Base-by-base conservation (phyloP, 2,329 filamentous ascomycete species). In the Allantophomopsis cytisporea region DNA sequence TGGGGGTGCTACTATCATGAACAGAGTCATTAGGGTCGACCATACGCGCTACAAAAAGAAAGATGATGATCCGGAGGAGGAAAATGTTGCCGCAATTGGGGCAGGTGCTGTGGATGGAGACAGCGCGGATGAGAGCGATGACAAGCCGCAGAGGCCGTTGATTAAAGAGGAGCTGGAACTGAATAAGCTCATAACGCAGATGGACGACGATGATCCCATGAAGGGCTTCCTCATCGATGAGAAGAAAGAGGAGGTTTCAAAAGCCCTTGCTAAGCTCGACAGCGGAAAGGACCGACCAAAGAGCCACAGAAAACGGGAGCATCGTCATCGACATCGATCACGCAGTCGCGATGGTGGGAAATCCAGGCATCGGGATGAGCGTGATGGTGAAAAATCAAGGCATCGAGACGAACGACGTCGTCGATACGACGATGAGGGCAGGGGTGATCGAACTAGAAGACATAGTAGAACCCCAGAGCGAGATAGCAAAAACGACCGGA, bases 131-230 rank as follows among this genome's bases (percentile, higher is more conserved):
- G 61, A 64, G 39, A 56, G 63, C 44, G 60, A 62, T 46, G 59
- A 58, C 36, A 56, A 60, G 42, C 54, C 54, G 41, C 58, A 56
- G 39, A 64, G 83, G 42, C 80, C 80, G 2, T 59, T 83, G 64
- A 60, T 94, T 10, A 81, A 76, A 44, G 88, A 95, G 54, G 88
- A 96, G 62, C 65, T 67, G 40, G 88, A 96, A 56, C 61, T 96
- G 37, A 75, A 76, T 38, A 70, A 76, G 35, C 58, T 96, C 41
- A 76, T 93, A 39, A 65, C 73, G 39, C 79, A 89, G 13, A 82
- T 93, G 47, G 91, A 96, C 47, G 88, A 95, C 17, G 89, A 96
- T 44, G 91, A 98, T 57, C 91, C 91, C 0, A 98, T 98, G 91
- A 95, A 94, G 61, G 77, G 76, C 31, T 95, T 84, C 51, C 57